Evolutionary conservation across 257 asterid genomes (phyloP), one percentile per base, ranked within the genome.

Genomic region (Ophiorrhiza pumila): DNA sequence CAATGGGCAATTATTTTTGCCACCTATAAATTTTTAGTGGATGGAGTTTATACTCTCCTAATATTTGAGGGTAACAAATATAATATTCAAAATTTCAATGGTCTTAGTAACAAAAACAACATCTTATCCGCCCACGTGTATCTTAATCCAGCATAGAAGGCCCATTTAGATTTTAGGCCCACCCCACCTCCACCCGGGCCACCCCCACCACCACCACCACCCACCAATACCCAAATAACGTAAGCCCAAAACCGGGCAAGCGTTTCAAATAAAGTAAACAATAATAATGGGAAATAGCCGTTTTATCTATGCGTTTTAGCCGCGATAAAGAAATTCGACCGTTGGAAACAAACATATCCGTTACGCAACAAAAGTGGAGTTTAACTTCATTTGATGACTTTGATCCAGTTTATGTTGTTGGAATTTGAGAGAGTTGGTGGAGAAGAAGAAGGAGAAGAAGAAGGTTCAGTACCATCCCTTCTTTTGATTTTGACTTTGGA

Each of bases 301-400:
- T 73, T 77, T 57, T n/a, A n/a, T 39, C 29, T 39, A 18, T 70
- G 67, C 72, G 65, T 22, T 65, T 71, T 68, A 65, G 32, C 71
- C 75, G 74, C 69, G 69, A 64, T n/a, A 53, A 53, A 53, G 6
- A 66, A 74, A 74, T 69, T 65, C 80, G 80, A 76, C 80, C 80
- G 80, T 76, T 76, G 66, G 68, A 42, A 68, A 31, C 49, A 46
- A 29, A 74, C 39, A 43, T 62, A 71, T 62, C 80, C 80, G 80
- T 76, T 76, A 70, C 47, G 6, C 73, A 17, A 63, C 14, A 41
- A 59, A 74, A 74, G 74, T 25, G 52, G 39, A 45, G 42, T 31
- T 32, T 18, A 68, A 29, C 58, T 68, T 34, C n/a, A 11, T 47
- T 67, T 34, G 45, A 32, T 69, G 65, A 23, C 74, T 69, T 69